These are phyloP conservation scores for Apophysomyces trapeziformis DNA, from an alignment of 371 early-diverging fungal species.

Conservation along the genomic window DNA sequence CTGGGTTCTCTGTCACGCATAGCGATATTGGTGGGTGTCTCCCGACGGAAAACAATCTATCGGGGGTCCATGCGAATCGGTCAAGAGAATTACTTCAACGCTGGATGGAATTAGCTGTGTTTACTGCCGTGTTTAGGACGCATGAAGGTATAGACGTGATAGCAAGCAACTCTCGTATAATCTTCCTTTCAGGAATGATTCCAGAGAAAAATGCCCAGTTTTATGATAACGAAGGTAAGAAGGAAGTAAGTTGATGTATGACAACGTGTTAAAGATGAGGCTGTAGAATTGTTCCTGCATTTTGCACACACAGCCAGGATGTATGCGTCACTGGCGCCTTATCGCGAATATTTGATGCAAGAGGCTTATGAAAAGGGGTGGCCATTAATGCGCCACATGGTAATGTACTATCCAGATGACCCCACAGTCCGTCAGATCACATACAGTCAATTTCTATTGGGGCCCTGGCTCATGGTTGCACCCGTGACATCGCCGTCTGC, in stretches of 20 bases:
- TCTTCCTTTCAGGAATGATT: conserved; percentile 23
- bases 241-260: neutral
- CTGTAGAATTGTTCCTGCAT: conserved; percentile 39
- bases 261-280: neutral
- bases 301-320: conserved; percentile 46
- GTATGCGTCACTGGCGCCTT: conserved; percentile 38
- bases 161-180: neutral
- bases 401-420: conserved; percentile 55
- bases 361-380: conserved; percentile 55
- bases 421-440: conserved; percentile 33
- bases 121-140: conserved; percentile 53
- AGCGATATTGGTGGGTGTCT: conserved; percentile 57
- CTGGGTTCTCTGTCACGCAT: conserved; percentile 52
- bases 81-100: conserved; percentile 47
- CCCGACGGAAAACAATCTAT: conserved; percentile 30
- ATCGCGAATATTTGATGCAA: conserved; percentile 41
- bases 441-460: conserved; percentile 45
- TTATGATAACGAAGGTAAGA: conserved; percentile 54
- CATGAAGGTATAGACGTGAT: conserved; percentile 40
- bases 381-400: conserved; percentile 55
- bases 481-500: conserved; percentile 41
- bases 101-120: conserved; percentile 61
- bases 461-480: conserved; percentile 40
- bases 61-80: conserved; percentile 41
- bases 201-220: conserved; percentile 57